phyloP scores from a whole-genome alignment of 257 asterid genomes.

The Buddleja alternifolia region DNA sequence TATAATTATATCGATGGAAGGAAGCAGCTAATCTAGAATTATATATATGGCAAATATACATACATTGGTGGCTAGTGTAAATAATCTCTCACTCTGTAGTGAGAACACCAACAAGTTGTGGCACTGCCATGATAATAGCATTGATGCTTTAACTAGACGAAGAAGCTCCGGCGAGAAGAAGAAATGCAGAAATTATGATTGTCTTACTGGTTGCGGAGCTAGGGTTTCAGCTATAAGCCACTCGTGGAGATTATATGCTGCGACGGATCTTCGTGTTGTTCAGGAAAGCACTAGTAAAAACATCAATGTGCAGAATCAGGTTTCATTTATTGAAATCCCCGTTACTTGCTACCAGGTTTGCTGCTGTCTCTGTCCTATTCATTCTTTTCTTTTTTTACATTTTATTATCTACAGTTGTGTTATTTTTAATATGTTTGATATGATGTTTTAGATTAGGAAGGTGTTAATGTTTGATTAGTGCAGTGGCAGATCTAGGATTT shows the following conservation, averaged over 20 bases:
- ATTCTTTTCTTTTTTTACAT: background rate
- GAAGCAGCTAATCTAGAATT: conserved; percentile 42
- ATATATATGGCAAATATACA: conserved; percentile 52
- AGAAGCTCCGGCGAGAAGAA: conserved; percentile 27
- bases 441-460: background rate
- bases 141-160: conserved; percentile 31
- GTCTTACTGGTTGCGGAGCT: conserved; percentile 31
- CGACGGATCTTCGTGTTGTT: conserved; percentile 46
- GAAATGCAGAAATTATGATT: conserved; percentile 32
- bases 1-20: conserved; percentile 12
- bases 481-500: too few species aligned
- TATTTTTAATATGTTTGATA: background rate
- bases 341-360: conserved; percentile 92
- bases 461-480: conserved; percentile 4
- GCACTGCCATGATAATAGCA: conserved; percentile 23
- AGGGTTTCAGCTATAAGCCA: conserved; percentile 42
- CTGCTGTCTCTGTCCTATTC: background rate
- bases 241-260: conserved; percentile 48
- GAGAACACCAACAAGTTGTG: conserved; percentile 28
- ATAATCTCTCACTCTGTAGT: conserved; percentile 23
- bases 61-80: conserved; percentile 39
- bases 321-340: conserved; percentile 68
- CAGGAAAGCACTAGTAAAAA: conserved; percentile 33
- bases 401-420: background rate
- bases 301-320: conserved; percentile 37